These are phyloP conservation scores for Metschnikowia baotianmanensis DNA, from an alignment of 805 yeast genomes.

Conservation along the genomic window DNA sequence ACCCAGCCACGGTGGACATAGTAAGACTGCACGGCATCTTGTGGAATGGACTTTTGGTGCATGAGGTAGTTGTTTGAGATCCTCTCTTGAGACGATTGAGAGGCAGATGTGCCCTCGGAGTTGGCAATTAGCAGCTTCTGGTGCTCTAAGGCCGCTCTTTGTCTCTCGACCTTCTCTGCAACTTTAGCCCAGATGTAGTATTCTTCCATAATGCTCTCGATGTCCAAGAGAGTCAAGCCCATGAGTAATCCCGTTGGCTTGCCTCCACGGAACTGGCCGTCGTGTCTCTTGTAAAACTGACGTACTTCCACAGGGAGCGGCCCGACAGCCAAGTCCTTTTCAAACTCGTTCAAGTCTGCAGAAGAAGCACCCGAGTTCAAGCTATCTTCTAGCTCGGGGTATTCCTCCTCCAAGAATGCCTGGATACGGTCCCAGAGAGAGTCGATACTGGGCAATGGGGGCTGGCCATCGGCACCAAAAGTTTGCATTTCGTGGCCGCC, in stretches of 20 bases:
- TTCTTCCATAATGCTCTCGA: conserved; percentile 43
- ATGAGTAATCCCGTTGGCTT: conserved; percentile 44
- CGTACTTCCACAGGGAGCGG: conserved; percentile 44
- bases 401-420: conserved; percentile 43
- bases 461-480: conserved; percentile 17
- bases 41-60: conserved; percentile 21
- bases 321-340: conserved; percentile 43
- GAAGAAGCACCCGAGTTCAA: conserved; percentile 44
- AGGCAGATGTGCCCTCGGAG: conserved; percentile 11
- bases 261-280: conserved; percentile 46
- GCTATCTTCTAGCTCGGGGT: conserved; percentile 44
- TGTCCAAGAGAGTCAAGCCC: conserved; percentile 43
- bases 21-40: conserved; percentile 20
- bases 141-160: conserved; percentile 30
- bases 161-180: conserved; percentile 39
- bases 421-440: conserved; percentile 44
- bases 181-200: conserved; percentile 42
- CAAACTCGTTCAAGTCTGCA: conserved; percentile 47
- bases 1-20: conserved; percentile 23
- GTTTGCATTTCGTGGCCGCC: conserved; percentile 17
- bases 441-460: conserved; percentile 32
- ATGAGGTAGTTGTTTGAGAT: conserved; percentile 18
- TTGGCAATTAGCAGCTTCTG: conserved; percentile 23
- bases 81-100: conserved; percentile 12
- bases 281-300: conserved; percentile 45